Evolutionary conservation across 2,329 filamentous ascomycete genomes (phyloP).

Genomic region (Botrytis pseudocinerea): DNA sequence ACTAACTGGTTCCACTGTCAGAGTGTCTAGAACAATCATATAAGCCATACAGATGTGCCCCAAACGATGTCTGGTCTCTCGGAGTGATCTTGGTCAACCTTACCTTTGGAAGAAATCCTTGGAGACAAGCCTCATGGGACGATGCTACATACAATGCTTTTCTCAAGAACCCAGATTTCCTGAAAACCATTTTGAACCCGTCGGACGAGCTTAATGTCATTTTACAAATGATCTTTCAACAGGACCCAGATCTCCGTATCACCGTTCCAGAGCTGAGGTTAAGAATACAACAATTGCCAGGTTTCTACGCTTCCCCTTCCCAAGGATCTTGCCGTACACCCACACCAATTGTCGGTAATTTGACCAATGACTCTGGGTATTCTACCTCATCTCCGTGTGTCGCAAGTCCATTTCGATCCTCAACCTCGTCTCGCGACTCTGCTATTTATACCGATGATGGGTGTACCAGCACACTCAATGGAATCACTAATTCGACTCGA

Average conservation of each 20-base stretch:
- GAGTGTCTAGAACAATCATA: constrained; percentile 84
- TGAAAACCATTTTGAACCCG: constrained; percentile 89
- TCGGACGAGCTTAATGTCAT: constrained; percentile 89
- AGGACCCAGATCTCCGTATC: constrained; percentile 79
- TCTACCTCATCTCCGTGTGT: background rate
- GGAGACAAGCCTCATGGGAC: constrained; percentile 92
- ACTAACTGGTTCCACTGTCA: constrained; percentile 45
- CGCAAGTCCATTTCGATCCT: background rate
- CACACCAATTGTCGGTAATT: background rate
- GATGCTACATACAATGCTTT: constrained; percentile 95
- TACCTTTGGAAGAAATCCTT: constrained; percentile 96
- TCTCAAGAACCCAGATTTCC: constrained; percentile 78
- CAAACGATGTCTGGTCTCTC: constrained; percentile 98
- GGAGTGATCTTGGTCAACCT: constrained; percentile 97
- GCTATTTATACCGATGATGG: background rate
- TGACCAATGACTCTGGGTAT: constrained; percentile 17
- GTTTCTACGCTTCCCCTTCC: constrained; percentile 28
- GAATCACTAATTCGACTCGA: background rate
- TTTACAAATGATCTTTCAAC: constrained; percentile 82
- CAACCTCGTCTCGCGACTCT: constrained; percentile 15
- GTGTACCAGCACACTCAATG: background rate
- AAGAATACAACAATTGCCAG: constrained; percentile 68
- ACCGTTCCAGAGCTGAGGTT: constrained; percentile 76
- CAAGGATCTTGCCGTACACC: background rate
- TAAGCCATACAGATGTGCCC: constrained; percentile 82